Evolutionary conservation across 371 early-diverging fungal species (phyloP).

Genomic region (Mucor plumbeus): DNA sequence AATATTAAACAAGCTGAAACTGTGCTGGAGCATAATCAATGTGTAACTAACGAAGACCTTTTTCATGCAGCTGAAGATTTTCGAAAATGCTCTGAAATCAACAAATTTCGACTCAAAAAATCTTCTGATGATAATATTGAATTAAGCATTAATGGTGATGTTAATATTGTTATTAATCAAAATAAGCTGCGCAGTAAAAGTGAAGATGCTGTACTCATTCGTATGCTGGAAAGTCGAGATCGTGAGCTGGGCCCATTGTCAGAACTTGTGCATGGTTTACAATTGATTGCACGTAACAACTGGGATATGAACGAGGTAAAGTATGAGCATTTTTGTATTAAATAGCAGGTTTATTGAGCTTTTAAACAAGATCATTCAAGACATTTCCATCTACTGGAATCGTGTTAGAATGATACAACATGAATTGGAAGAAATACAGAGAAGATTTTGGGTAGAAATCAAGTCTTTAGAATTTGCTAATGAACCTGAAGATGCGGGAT

Average conservation of each 20-base stretch:
- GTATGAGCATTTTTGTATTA: background rate
- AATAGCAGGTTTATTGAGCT: background rate
- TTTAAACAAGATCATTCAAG: slow-evolving; percentile 11
- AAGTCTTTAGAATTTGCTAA: slow-evolving; percentile 7
- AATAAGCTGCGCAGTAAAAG: background rate
- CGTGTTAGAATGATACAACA: slow-evolving; percentile 11
- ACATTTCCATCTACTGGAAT: slow-evolving; percentile 17
- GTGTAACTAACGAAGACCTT: slow-evolving; percentile 5
- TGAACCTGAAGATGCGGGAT: slow-evolving; percentile 7
- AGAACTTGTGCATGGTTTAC: slow-evolving; percentile 12
- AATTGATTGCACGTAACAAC: slow-evolving; percentile 6
- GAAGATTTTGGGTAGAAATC: slow-evolving; percentile 12
- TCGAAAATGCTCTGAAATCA: background rate
- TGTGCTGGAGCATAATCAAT: background rate
- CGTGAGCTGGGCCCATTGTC: slow-evolving; percentile 4
- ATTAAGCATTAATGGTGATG: slow-evolving; percentile 5
- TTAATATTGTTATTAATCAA: slow-evolving; percentile 4
- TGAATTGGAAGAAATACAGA: slow-evolving; percentile 2
- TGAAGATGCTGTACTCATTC: slow-evolving; percentile 7
- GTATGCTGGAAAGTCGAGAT: background rate
- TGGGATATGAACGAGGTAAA: slow-evolving; percentile 16
- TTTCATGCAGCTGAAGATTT: background rate
- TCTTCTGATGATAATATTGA: background rate
- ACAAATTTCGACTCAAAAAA: background rate
- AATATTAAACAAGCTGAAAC: background rate